Evolutionary conservation across 257 asterid species (phyloP), one percentile per base, ranked within the genome.

Genomic region (Oldenlandia corymbosa): DNA sequence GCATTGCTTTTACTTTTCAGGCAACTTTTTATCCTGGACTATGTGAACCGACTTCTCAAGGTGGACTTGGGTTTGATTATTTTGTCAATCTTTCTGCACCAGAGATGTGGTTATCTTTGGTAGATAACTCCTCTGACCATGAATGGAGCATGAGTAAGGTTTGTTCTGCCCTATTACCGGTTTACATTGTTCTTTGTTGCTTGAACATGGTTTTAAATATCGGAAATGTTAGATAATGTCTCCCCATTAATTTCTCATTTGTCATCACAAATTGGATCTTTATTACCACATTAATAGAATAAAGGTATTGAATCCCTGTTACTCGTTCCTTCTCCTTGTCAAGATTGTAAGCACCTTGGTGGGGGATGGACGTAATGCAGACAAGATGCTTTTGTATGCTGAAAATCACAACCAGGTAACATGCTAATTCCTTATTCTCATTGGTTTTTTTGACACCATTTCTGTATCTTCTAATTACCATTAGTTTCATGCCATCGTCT

Each of bases 101-200:
- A 47, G 99, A 89, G 70, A 73, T 84, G 91, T 92, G 95, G 97
- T 73, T 83, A 66, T 78, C 93, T 27, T 81, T 79, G 66, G 82
- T 92, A 55, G 83, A 82, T 78, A 82, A 85, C 58, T 74, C 80
- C 67, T 96, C 93, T n/a, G 96, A 89, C 28, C 81, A 74, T 64
- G 85, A 87, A 71, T 92, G 99, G 99, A 85, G 84, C 84, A 89
- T 92, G 97, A 85, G 80, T 80, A 81, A 92, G 99, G 98, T 91
- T n/a, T 64, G 85, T 74, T 52, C 55, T 61, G 42, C 62, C 32
- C 30, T 62, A 16, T n/a, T n/a, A n/a, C n/a, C n/a, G 54, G 16
- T 28, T 43, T n/a, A 17, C 6, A 18, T 43, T 60, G 2, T 26
- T 34, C 8, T 41, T 17, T 27, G 34, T 16, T 16, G 12, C 34